Percentiles rank a stretch among this genome's conserved stretches.
These are phyloP conservation scores for Aspergillus proliferans DNA, from an alignment of 2,329 filamentous ascomycete genomes.

Conservation along the genomic window DNA sequence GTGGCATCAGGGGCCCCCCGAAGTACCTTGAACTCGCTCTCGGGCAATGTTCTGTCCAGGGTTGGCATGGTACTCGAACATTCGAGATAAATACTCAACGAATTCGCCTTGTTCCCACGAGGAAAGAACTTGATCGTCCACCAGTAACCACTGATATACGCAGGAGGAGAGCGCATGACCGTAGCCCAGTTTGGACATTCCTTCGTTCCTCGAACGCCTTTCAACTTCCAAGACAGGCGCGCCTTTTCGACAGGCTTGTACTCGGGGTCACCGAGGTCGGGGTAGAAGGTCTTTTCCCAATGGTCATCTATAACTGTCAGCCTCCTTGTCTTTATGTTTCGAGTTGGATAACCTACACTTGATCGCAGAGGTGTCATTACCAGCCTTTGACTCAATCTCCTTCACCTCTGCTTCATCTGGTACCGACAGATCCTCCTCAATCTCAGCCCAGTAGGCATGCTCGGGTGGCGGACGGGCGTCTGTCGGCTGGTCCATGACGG, in stretches of 20 bases:
- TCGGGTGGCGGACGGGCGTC: slow-evolving; percentile 16
- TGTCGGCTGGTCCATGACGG: slow-evolving; percentile 1
- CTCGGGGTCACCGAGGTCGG: slow-evolving; percentile 53
- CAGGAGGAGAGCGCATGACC: slow-evolving; percentile 53
- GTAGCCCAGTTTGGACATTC: slow-evolving; percentile 54
- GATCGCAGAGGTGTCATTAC: slow-evolving; percentile 48
- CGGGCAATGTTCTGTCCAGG: slow-evolving; percentile 30
- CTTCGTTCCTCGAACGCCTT: slow-evolving; percentile 54
- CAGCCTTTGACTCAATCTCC: slow-evolving; percentile 45
- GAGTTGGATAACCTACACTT: slow-evolving; percentile 39
- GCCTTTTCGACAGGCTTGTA: slow-evolving; percentile 49
- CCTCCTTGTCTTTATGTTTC: neutral
- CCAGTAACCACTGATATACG: slow-evolving; percentile 54
- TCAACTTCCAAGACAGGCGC: slow-evolving; percentile 54
- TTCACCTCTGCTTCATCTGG: slow-evolving; percentile 55
- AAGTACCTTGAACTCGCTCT: slow-evolving; percentile 37
- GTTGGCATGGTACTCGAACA: slow-evolving; percentile 48
- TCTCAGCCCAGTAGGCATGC: slow-evolving; percentile 47
- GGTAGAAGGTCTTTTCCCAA: slow-evolving; percentile 54
- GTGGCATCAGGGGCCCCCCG: slow-evolving; percentile 31
- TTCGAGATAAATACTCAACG: slow-evolving; percentile 56
- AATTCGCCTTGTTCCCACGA: slow-evolving; percentile 53
- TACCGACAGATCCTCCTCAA: slow-evolving; percentile 50
- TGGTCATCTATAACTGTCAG: slow-evolving; percentile 40
- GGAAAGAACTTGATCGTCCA: slow-evolving; percentile 64